Evolutionary conservation across 352 stramenopile species (phyloP).

Genomic region (Phytopythium delawarense): DNA sequence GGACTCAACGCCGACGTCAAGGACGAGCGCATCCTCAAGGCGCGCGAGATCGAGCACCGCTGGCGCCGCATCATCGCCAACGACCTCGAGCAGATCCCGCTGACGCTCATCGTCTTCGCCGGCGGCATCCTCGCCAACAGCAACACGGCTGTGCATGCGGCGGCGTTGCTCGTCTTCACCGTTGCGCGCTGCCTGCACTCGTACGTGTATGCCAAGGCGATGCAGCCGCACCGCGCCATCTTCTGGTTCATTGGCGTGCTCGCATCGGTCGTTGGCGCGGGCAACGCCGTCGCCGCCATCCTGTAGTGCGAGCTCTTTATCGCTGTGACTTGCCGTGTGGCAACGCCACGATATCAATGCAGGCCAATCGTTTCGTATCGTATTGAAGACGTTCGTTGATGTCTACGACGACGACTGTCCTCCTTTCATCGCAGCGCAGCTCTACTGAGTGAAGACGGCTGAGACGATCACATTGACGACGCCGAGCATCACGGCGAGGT

Average conservation of each 20-base stretch:
- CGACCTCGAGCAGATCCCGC: constrained; percentile 59
- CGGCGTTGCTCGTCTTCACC: constrained; percentile 33
- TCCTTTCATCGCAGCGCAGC: no score
- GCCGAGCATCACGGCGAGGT: constrained; percentile 20
- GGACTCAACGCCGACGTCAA: constrained; percentile 22
- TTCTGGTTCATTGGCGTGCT: constrained; percentile 22
- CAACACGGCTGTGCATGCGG: constrained; percentile 31
- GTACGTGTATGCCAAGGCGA: constrained; percentile 26
- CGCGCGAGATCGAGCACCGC: constrained; percentile 24
- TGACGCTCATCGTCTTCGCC: constrained; percentile 48
- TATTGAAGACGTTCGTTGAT: neutral
- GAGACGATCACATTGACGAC: constrained; percentile 25
- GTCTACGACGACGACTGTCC: neutral
- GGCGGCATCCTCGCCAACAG: constrained; percentile 33
- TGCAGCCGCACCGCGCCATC: constrained; percentile 34
- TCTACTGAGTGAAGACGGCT: constrained; percentile 6
- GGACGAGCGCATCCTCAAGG: constrained; percentile 23
- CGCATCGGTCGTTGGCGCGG: constrained; percentile 14
- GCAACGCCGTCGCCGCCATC: constrained; percentile 19
- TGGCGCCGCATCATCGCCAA: constrained; percentile 55
- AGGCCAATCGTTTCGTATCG: neutral
- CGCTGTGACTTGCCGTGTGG: neutral
- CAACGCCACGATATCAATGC: neutral
- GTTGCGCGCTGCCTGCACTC: constrained; percentile 30
- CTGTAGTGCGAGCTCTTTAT: constrained; percentile 7